These are phyloP conservation scores for Musa troglodytarum DNA, from an alignment of 176 grass and related monocot species.

Conservation along the genomic window DNA sequence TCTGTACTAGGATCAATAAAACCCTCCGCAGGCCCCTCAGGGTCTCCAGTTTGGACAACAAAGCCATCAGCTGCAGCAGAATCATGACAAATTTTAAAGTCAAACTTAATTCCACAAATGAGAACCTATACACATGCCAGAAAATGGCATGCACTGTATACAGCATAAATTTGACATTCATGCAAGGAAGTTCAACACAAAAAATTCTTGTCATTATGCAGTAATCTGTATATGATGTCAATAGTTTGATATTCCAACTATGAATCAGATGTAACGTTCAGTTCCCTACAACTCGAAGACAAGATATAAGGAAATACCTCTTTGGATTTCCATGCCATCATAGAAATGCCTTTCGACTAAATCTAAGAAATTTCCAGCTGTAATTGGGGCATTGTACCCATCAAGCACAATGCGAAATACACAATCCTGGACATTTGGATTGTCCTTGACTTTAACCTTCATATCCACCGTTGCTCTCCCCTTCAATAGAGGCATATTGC, in stretches of 20 bases:
- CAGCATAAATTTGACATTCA: too few relatives aligned
- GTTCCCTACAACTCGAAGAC: not conserved
- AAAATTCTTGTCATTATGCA: too few relatives aligned
- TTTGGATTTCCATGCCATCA: slow-evolving; percentile 98
- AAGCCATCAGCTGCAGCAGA: slow-evolving; percentile 84
- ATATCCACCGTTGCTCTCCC: slow-evolving; percentile 92
- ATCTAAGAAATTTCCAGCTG: slow-evolving; percentile 88
- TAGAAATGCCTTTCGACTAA: slow-evolving; percentile 89
- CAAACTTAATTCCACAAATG: not conserved
- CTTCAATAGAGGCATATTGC: slow-evolving; percentile 85
- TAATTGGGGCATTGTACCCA: slow-evolving; percentile 90
- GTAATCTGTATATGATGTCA: not conserved
- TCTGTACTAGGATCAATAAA: slow-evolving; percentile 86
- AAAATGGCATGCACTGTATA: not conserved
- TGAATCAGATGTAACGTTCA: not conserved
- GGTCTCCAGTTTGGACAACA: slow-evolving; percentile 98
- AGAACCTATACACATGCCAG: not conserved
- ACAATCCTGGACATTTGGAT: slow-evolving; percentile 78
- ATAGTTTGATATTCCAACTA: not conserved
- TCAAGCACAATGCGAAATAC: slow-evolving; percentile 92
- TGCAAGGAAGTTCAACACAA: too few relatives aligned
- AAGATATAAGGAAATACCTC: slow-evolving; percentile 32
- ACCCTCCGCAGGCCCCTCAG: slow-evolving; percentile 83
- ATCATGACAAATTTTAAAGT: slow-evolving; percentile 10
- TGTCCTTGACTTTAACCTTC: slow-evolving; percentile 98